Percentiles rank a stretch among this genome's conserved stretches.
Conservation (phyloP, 73 alveolate species). For the Symbiodinium pilosum region DNA sequence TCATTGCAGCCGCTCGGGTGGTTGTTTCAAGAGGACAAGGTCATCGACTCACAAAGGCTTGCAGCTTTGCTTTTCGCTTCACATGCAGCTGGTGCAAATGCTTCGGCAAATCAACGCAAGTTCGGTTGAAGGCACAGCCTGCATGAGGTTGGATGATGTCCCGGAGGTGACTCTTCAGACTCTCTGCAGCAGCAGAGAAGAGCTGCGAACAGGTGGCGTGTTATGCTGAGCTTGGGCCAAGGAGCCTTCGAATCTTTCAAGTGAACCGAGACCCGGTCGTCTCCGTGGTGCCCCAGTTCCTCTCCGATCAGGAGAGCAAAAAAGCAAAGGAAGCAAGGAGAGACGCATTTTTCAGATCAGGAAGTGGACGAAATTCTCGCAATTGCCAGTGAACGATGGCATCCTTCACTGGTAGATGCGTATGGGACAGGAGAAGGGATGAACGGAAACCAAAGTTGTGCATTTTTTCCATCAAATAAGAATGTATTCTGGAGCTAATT, state of each 20-base stretch:
- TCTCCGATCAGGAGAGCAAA: not conserved
- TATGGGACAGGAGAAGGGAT: not conserved
- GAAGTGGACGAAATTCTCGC: not conserved
- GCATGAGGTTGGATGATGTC: too few species aligned
- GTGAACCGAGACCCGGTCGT: not conserved
- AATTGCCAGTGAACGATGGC: not conserved
- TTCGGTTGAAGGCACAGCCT: too few species aligned
- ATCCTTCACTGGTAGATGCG: not conserved
- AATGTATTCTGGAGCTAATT: too few species aligned
- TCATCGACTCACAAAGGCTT: not conserved
- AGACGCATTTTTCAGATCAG: not conserved
- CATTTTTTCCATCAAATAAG: too few species aligned
- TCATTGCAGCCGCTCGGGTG: not conserved
- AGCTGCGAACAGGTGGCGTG: too few species aligned
- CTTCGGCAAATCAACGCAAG: not conserved
- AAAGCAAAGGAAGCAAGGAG: not conserved
- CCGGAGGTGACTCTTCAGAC: too few species aligned
- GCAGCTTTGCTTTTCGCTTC: too few species aligned
- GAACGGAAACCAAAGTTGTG: not conserved
- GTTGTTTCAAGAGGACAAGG: not conserved
- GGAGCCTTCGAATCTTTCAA: not conserved
- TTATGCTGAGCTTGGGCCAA: not conserved
- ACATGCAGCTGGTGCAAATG: not conserved
- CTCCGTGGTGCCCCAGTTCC: not conserved
- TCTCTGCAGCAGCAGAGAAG: too few species aligned